Evolutionary conservation across 306 rosid species (phyloP).

Genomic region (Trifolium dubium): DNA sequence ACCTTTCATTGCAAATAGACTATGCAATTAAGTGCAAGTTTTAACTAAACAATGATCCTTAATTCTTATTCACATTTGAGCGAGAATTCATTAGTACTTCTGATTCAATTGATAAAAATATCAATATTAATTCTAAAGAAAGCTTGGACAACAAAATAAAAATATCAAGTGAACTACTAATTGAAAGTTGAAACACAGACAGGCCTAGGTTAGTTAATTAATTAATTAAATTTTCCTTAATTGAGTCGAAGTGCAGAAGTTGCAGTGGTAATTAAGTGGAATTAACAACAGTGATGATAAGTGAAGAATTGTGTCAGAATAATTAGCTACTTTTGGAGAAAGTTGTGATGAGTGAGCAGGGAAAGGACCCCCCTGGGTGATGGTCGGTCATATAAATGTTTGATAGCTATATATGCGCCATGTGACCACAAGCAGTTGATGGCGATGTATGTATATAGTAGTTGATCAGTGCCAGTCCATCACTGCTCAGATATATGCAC

Average conservation of each 20-base stretch:
- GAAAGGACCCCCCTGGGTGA: conserved; percentile 28
- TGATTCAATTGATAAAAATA: background rate
- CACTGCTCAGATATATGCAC: conserved; percentile 35
- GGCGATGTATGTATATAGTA: conserved; percentile 37
- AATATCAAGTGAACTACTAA: background rate
- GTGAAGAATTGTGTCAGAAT: conserved; percentile 29
- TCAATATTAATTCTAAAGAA: background rate
- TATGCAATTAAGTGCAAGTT: background rate
- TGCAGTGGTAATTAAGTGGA: conserved; percentile 14
- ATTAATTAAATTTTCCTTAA: conserved; percentile 1
- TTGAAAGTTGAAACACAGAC: background rate
- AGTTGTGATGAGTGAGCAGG: conserved; percentile 31
- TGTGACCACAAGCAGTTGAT: conserved; percentile 42
- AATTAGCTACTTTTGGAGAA: conserved; percentile 12
- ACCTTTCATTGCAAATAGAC: background rate
- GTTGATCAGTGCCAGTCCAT: conserved; percentile 11
- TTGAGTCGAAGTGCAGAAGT: background rate
- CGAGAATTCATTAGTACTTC: background rate
- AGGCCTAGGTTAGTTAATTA: background rate
- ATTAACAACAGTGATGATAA: conserved; percentile 10
- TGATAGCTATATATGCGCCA: conserved; percentile 30
- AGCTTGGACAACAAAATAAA: background rate
- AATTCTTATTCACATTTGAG: background rate
- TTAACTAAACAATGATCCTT: background rate
- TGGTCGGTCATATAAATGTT: background rate